Evolutionary conservation across 2,329 filamentous ascomycete species (phyloP).

Genomic region (Corniculantispora saksenae): DNA sequence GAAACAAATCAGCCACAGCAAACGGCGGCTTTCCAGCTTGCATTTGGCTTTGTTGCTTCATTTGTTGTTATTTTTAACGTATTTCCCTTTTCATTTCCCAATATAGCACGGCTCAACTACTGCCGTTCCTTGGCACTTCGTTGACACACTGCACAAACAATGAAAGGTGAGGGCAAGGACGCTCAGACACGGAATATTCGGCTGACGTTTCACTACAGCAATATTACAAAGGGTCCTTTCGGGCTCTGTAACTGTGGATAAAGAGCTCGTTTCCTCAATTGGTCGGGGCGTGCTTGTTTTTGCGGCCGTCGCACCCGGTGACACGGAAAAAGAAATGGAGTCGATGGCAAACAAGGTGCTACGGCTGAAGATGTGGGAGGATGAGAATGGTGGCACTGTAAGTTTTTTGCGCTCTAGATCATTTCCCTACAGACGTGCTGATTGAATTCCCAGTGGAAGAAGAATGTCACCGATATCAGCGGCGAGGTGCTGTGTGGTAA

Average conservation of each 20-base stretch:
- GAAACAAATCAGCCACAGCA: background rate
- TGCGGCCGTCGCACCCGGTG: constrained; percentile 85
- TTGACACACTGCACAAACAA: background rate
- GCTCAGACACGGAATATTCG: background rate
- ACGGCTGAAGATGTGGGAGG: constrained; percentile 90
- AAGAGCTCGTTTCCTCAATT: constrained; percentile 85
- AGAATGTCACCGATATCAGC: constrained; percentile 80
- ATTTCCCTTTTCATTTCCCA: too few species aligned
- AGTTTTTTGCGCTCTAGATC: constrained; percentile 25
- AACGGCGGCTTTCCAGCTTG: background rate
- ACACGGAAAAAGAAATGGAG: constrained; percentile 86
- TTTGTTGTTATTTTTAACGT: background rate
- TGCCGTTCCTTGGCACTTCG: background rate
- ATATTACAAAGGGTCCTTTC: constrained; percentile 93
- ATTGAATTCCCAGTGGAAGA: constrained; percentile 71
- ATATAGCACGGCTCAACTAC: background rate
- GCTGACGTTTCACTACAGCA: constrained; percentile 52
- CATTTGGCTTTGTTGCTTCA: background rate
- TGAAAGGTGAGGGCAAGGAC: constrained; percentile 10
- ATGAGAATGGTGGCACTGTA: constrained; percentile 70
- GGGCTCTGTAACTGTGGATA: constrained; percentile 92
- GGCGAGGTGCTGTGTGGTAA: constrained; percentile 94
- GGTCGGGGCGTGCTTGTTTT: constrained; percentile 88
- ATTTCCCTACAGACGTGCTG: constrained; percentile 21
- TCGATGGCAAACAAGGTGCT: constrained; percentile 81